Percentiles rank a stretch among this genome's conserved stretches.
These are phyloP conservation scores for Phellinidium pouzarii DNA, from an alignment of 1,284 basidiomycete species.

Conservation along the genomic window DNA sequence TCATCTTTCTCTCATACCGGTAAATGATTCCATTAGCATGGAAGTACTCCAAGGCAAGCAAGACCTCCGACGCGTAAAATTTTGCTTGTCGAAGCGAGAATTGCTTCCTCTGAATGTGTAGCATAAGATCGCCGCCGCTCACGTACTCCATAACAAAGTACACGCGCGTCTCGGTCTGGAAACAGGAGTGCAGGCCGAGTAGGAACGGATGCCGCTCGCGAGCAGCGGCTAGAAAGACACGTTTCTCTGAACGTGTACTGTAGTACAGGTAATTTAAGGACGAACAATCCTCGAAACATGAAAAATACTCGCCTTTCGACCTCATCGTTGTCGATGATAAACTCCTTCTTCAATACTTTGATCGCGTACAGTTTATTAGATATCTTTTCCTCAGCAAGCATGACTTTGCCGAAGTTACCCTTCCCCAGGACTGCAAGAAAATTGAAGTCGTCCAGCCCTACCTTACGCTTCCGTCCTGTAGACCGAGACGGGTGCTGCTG, in stretches of 20 bases:
- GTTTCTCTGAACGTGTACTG: constrained; percentile 98
- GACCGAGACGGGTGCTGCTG: constrained; percentile 27
- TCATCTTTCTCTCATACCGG: constrained; percentile 43
- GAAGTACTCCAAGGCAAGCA: constrained; percentile 97
- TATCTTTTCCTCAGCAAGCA: constrained; percentile 98
- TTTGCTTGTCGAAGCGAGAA: constrained; percentile 85
- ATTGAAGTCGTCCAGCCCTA: constrained; percentile 98
- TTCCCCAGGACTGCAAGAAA: constrained; percentile 98
- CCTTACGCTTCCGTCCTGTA: constrained; percentile 64
- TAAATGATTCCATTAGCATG: constrained; percentile 96
- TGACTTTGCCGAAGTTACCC: constrained; percentile 99
- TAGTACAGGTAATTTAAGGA: background rate
- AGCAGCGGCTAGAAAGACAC: constrained; percentile 94
- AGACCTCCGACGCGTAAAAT: constrained; percentile 98
- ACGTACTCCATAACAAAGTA: constrained; percentile 83
- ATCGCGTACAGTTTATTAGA: constrained; percentile 91
- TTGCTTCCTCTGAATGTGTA: constrained; percentile 78
- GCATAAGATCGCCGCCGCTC: constrained; percentile 74
- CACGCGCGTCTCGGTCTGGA: constrained; percentile 98
- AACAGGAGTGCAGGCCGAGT: constrained; percentile 95
- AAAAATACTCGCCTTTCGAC: constrained; percentile 77
- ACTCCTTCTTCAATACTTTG: constrained; percentile 99
- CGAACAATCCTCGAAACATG: constrained; percentile 17
- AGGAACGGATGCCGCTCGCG: constrained; percentile 97
- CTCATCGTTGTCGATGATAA: constrained; percentile 99